Percentiles rank a stretch among this genome's conserved stretches.
Evolutionary conservation across 139 green algal genomes (phyloP).

Genomic region (Astrephomene gubernaculifera): DNA sequence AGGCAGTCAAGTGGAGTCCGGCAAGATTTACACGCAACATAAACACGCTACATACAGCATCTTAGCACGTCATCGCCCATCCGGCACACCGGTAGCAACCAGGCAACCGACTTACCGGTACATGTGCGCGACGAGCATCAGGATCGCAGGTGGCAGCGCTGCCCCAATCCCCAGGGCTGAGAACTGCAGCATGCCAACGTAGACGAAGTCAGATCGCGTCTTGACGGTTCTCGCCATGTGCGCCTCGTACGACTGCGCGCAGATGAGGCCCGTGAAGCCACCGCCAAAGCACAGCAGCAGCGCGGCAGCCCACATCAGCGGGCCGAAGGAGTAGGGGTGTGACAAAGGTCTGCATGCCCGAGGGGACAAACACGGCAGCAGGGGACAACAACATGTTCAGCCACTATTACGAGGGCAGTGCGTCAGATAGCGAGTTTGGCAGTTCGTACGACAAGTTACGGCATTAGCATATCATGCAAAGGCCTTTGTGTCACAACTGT

Average conservation of each 20-base stretch:
- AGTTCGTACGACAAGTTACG: too few relatives aligned
- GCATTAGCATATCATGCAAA: too few relatives aligned
- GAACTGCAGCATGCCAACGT: conserved; percentile 35
- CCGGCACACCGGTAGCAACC: not conserved
- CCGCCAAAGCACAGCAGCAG: conserved; percentile 30
- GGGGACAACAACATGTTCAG: too few relatives aligned
- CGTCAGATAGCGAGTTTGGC: too few relatives aligned
- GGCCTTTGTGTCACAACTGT: too few relatives aligned
- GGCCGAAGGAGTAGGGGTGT: conserved; percentile 21
- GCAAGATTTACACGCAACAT: not conserved
- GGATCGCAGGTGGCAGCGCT: conserved; percentile 6
- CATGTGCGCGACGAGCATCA: not conserved
- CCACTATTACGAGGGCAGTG: too few relatives aligned
- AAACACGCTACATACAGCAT: not conserved
- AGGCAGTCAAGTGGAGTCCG: not conserved
- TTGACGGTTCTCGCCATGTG: not conserved
- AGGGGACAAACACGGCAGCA: too few relatives aligned
- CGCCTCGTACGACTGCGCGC: conserved; percentile 26
- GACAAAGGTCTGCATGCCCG: conserved; percentile 20
- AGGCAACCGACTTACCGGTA: not conserved
- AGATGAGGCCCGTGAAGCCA: conserved; percentile 22
- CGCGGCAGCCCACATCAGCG: not conserved
- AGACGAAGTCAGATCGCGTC: not conserved
- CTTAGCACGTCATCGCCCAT: not conserved
- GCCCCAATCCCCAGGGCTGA: not conserved